phyloP scores from a whole-genome alignment of 192 early-diverging fungal genomes.

The Linnemannia elongata region DNA sequence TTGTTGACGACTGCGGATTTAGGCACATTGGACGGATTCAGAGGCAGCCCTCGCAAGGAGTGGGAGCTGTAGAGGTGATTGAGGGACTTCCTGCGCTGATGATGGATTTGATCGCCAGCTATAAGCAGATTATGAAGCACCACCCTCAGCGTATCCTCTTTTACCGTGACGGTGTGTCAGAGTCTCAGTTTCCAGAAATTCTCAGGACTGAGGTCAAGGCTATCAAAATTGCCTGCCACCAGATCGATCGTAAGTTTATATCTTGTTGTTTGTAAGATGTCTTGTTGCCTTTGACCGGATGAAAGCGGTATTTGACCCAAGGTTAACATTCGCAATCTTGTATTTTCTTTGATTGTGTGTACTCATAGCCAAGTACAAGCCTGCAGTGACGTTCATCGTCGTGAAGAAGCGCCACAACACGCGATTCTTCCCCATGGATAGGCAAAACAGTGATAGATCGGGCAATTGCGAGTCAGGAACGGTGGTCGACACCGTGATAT shows the following conservation, averaged over 20 bases:
- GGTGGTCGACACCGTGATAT: slow-evolving; percentile 76
- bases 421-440: slow-evolving; percentile 78
- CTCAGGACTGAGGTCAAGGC: slow-evolving; percentile 68
- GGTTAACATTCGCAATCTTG: not conserved
- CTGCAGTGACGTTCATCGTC: slow-evolving; percentile 83
- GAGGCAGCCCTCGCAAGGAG: slow-evolving; percentile 1
- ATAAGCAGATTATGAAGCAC: slow-evolving; percentile 70
- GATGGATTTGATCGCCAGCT: slow-evolving; percentile 72
- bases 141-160: slow-evolving; percentile 82
- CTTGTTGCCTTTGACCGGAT: too few species aligned
- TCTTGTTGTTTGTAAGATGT: not conserved
- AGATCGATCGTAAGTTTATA: slow-evolving; percentile 20
- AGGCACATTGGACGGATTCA: slow-evolving; percentile 23
- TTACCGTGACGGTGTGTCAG: slow-evolving; percentile 91
- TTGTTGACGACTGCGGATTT: slow-evolving; percentile 13
- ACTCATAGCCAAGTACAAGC: slow-evolving; percentile 73
- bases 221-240: slow-evolving; percentile 45
- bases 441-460: slow-evolving; percentile 71
- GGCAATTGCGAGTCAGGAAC: slow-evolving; percentile 89
- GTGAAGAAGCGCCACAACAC: slow-evolving; percentile 93
- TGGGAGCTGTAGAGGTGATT: slow-evolving; percentile 59
- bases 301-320: not conserved
- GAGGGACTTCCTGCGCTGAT: slow-evolving; percentile 69
- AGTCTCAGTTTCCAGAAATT: slow-evolving; percentile 77
- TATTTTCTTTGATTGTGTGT: not conserved